Evolutionary conservation across 345 rosid species (phyloP), one percentile per base, ranked within the genome.

Genomic region (Syzygium oleosum): DNA sequence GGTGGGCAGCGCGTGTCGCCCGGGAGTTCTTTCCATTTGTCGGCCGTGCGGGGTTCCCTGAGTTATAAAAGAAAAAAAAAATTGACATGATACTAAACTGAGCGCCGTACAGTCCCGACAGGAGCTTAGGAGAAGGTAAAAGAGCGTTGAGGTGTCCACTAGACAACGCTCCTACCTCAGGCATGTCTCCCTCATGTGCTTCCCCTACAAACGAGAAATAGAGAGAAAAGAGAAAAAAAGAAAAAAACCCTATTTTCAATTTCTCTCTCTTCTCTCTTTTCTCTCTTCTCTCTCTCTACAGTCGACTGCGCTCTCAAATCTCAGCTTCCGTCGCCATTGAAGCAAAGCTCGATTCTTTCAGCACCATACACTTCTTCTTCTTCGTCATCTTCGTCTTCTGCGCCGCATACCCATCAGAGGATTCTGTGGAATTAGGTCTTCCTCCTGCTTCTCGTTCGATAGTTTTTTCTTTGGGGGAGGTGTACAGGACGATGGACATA

Each of bases 401-500:
- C 38, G 38, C 4, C 41, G 41, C 41, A 38, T 38, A 38, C 56
- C 56, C 22, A 54, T 17, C 9, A 54, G 56, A 54, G 56, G 19
- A 54, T 17, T 17, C 19, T 16, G 56, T 19, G 56, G 56, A 19
- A 54, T 54, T 54, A 54, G 56, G 56, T 54, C 56, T 6, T 5
- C 41, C 41, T 38, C 3, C 41, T 38, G 41, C 41, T 38, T 4
- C 41, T 38, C 3, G 41, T 38, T 38, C 4, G 41, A 38, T 38
- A 38, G 41, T 38, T 38, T 38, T 34, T 34, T 38, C 3, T 43
- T 43, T 7, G 46, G 46, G 46, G 31, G 65, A 16, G 27, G 65
- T 59, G 65, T 73, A 38, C 49, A 19, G 77, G 65, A 27, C 29
- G 90, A 97, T 97, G 99, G 98, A 97, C 88, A 94, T 95, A 90